Conservation (phyloP, 1,139 yeast genomes). For the Candida labiduridarum region DNA sequence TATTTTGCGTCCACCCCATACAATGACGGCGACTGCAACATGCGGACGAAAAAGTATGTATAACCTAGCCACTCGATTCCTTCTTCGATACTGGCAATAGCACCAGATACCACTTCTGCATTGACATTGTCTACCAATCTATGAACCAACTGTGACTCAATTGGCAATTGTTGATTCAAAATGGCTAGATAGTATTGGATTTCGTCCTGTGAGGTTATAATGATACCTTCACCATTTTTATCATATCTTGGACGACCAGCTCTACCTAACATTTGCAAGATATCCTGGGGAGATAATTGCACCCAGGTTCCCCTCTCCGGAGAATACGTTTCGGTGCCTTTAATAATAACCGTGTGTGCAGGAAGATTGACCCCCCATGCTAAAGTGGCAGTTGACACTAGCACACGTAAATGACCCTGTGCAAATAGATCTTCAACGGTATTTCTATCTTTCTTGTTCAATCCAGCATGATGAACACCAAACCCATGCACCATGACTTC, state of each 20-base stretch:
- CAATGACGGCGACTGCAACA: constrained; percentile 70
- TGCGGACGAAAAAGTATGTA: constrained; percentile 79
- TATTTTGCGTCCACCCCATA: constrained; percentile 78
- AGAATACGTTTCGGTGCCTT: constrained; percentile 92
- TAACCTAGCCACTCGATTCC: constrained; percentile 80
- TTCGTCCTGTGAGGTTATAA: constrained; percentile 85
- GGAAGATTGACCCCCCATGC: constrained; percentile 99
- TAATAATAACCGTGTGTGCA: constrained; percentile 92
- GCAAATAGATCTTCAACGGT: constrained; percentile 86
- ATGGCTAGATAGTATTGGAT: constrained; percentile 87
- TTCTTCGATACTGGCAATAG: constrained; percentile 60
- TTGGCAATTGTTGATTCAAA: constrained; percentile 86
- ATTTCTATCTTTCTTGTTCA: constrained; percentile 70
- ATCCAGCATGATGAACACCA: constrained; percentile 96
- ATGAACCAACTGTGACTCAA: constrained; percentile 82
- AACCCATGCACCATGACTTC: constrained; percentile 71
- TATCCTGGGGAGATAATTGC: constrained; percentile 90
- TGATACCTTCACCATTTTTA: constrained; percentile 89
- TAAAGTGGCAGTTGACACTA: constrained; percentile 92
- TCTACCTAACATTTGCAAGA: constrained; percentile 93
- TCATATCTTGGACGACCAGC: constrained; percentile 98
- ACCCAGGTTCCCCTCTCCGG: constrained; percentile 91
- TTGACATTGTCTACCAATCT: constrained; percentile 74
- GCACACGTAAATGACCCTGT: constrained; percentile 77
- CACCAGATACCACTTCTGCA: constrained; percentile 84